A percentile compares a stretch with the other conserved stretches of the same genome.
Evolutionary conservation across 2,329 filamentous ascomycete species (phyloP).

Genomic region (Pseudogymnoascus sp.): DNA sequence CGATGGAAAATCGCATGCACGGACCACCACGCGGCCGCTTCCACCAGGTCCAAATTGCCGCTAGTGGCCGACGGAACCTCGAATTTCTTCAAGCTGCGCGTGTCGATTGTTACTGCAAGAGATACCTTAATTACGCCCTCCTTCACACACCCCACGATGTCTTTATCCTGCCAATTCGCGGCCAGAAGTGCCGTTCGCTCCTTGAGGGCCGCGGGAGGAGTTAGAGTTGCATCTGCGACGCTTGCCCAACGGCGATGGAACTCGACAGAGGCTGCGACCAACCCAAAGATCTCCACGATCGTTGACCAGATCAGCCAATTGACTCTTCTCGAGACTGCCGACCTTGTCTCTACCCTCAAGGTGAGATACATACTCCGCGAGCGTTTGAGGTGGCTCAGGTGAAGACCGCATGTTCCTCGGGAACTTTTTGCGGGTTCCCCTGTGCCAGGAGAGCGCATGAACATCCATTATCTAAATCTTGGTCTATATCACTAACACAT

Average conservation of each 20-base stretch:
- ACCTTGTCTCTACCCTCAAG: conserved; percentile 91
- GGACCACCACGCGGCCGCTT: conserved; percentile 3
- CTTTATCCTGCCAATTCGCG: conserved; percentile 54
- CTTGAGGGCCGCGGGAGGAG: conserved; percentile 42
- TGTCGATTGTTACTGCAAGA: conserved; percentile 2
- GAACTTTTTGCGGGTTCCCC: not conserved
- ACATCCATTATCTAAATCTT: not conserved
- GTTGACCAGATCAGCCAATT: conserved; percentile 99
- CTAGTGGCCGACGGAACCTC: conserved; percentile 8
- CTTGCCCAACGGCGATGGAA: conserved; percentile 62
- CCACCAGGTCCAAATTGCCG: conserved; percentile 8
- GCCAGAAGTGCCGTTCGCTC: conserved; percentile 58
- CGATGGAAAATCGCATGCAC: conserved; percentile 6
- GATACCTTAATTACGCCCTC: conserved; percentile 10
- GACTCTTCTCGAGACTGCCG: conserved; percentile 93
- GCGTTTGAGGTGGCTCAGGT: not conserved
- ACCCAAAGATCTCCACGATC: conserved; percentile 88
- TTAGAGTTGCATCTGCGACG: conserved; percentile 39
- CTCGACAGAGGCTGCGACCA: conserved; percentile 67
- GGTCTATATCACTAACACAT: conserved; percentile 8
- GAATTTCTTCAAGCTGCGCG: conserved; percentile 10
- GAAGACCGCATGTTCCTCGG: not conserved
- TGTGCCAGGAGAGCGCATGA: not conserved
- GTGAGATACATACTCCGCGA: conserved; percentile 39
- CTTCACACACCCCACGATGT: conserved; percentile 41